Evolutionary conservation across 2,329 filamentous ascomycete species (phyloP).

Genomic region (Trichoderma citrinoviride): DNA sequence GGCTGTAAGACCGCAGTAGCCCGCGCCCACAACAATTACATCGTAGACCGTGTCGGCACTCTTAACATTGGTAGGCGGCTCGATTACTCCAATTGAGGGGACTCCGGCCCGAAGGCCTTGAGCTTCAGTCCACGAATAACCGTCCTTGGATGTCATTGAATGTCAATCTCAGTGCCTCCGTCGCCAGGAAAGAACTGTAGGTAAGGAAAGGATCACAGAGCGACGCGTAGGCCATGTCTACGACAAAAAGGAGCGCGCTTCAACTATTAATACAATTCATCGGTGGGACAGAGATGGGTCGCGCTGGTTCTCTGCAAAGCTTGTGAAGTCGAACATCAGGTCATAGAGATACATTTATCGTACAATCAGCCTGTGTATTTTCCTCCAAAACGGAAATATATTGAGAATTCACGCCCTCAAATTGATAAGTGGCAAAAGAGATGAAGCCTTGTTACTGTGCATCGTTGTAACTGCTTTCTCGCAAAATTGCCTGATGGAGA

Average conservation of each 20-base stretch:
- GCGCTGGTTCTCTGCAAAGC: background rate
- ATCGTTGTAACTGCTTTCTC: background rate
- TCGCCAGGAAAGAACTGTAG: background rate
- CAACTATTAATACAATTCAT: conserved; percentile 6
- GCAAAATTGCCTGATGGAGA: conserved; percentile 10
- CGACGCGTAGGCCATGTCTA: background rate
- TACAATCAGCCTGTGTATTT: background rate
- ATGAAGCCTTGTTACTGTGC: background rate
- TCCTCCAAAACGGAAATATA: conserved; percentile 9
- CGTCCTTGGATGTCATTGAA: conserved; percentile 16
- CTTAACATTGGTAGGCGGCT: conserved; percentile 9
- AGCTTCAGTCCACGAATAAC: conserved; percentile 10
- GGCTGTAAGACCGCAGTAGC: conserved; percentile 16
- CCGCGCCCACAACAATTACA: conserved; percentile 12
- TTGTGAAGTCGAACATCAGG: background rate
- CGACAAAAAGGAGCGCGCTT: background rate
- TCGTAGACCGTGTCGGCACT: conserved; percentile 12
- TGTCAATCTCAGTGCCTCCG: background rate
- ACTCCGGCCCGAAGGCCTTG: conserved; percentile 9
- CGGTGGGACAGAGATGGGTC: background rate
- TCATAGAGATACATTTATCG: background rate
- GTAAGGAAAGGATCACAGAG: background rate
- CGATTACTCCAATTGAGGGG: conserved; percentile 12
- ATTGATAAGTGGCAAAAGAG: background rate
- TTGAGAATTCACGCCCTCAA: background rate